phyloP scores from a whole-genome alignment of 176 grass and related monocot genomes.

The Areca catechu region DNA sequence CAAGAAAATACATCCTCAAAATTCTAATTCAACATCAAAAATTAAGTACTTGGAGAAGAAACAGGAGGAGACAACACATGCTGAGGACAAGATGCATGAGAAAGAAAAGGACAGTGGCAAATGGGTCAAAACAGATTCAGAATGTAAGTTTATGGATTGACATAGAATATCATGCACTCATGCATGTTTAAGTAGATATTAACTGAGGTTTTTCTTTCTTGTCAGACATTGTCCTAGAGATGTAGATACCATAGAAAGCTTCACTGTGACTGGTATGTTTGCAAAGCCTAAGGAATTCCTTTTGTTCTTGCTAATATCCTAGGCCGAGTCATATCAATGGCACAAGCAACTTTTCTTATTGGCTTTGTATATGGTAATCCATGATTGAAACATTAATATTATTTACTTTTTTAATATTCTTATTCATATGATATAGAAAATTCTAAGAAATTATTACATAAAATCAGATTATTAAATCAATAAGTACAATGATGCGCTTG shows the following conservation, averaged over 20 bases:
- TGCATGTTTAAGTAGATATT: not conserved
- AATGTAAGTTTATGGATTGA: conserved; percentile 48
- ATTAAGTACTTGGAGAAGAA: conserved; percentile 42
- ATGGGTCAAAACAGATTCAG: conserved; percentile 92
- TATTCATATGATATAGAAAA: no score
- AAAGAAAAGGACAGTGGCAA: conserved; percentile 44
- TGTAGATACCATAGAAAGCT: conserved; percentile 24
- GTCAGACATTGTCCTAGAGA: conserved; percentile 82
- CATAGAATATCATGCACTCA: not conserved
- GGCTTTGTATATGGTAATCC: no score
- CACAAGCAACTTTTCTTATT: no score
- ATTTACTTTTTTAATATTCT: no score
- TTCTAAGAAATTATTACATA: no score
- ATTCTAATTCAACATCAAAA: conserved; percentile 18
- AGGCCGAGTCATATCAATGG: no score
- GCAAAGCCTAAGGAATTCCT: not conserved
- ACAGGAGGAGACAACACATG: conserved; percentile 31
- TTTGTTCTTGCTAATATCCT: no score
- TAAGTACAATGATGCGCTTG: no score
- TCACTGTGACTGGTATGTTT: not conserved
- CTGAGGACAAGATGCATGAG: conserved; percentile 28
- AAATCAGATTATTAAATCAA: no score
- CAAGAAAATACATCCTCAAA: conserved; percentile 78
- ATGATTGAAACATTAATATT: no score
- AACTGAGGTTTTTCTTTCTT: conserved; percentile 7